Percentiles rank a stretch among this genome's conserved stretches.
Conservation (phyloP, 495 filamentous ascomycete genomes). For the Penicillium turbatum region DNA sequence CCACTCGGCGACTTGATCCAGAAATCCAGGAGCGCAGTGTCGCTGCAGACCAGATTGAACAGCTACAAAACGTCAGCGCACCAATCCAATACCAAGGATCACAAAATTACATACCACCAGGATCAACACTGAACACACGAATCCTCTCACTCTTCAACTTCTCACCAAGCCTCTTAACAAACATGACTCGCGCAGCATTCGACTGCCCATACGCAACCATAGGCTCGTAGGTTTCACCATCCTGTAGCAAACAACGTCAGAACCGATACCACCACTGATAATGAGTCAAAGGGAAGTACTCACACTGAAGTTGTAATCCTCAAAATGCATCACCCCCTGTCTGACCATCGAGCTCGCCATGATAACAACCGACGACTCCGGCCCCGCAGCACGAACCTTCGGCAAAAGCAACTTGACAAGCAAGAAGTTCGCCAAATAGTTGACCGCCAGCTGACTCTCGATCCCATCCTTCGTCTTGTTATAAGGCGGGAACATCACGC, state of each 20-base stretch:
- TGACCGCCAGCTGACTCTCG: slow-evolving; percentile 19
- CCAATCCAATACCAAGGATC: no score
- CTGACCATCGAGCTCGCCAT: slow-evolving; percentile 14
- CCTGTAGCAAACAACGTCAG: background rate
- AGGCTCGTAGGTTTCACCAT: slow-evolving; percentile 15
- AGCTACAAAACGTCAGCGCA: background rate
- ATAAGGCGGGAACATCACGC: slow-evolving; percentile 19
- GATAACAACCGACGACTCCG: slow-evolving; percentile 17
- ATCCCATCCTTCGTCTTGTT: slow-evolving; percentile 20
- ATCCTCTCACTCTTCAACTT: slow-evolving; percentile 15
- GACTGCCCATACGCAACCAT: slow-evolving; percentile 17
- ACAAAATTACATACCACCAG: slow-evolving; percentile 12
- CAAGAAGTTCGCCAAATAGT: slow-evolving; percentile 22
- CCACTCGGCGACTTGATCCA: slow-evolving; percentile 8
- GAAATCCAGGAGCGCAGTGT: slow-evolving; percentile 9
- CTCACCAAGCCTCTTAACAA: slow-evolving; percentile 17
- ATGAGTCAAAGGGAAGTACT: background rate
- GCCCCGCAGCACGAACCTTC: slow-evolving; percentile 15
- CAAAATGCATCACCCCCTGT: slow-evolving; percentile 13
- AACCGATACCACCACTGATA: no score
- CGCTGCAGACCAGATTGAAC: slow-evolving; percentile 16
- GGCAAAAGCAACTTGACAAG: slow-evolving; percentile 20
- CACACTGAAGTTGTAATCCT: slow-evolving; percentile 18
- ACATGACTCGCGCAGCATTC: slow-evolving; percentile 21
- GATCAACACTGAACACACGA: slow-evolving; percentile 21